Evolutionary conservation across 805 yeast genomes (phyloP).

Genomic region (Scheffersomyces ergatensis): DNA sequence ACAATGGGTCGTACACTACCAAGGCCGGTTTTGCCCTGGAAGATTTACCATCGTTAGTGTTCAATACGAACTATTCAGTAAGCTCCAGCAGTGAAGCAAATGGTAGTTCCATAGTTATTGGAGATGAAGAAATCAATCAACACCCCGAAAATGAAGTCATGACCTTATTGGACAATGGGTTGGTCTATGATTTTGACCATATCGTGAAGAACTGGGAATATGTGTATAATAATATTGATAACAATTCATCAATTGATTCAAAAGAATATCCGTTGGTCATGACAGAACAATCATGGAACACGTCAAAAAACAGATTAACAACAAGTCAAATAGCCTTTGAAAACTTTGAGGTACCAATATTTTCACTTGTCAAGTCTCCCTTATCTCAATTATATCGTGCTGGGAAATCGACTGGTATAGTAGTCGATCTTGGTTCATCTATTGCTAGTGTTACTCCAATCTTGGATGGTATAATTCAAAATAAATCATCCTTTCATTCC

Average conservation of each 20-base stretch:
- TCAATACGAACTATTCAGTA: slow-evolving; percentile 55
- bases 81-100: slow-evolving; percentile 16
- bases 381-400: slow-evolving; percentile 74
- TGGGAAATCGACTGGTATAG: slow-evolving; percentile 74
- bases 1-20: slow-evolving; percentile 62
- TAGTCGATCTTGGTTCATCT: slow-evolving; percentile 76
- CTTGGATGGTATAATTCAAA: slow-evolving; percentile 67
- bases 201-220: slow-evolving; percentile 66
- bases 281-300: slow-evolving; percentile 71
- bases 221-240: slow-evolving; percentile 51
- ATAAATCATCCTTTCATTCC: slow-evolving; percentile 63
- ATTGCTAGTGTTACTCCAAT: slow-evolving; percentile 74
- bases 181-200: slow-evolving; percentile 71
- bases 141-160: slow-evolving; percentile 47
- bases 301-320: slow-evolving; percentile 51
- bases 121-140: slow-evolving; percentile 46
- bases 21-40: slow-evolving; percentile 70
- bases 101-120: slow-evolving; percentile 36
- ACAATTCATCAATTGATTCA: slow-evolving; percentile 41
- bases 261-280: slow-evolving; percentile 64
- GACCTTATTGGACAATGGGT: slow-evolving; percentile 62
- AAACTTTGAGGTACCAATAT: slow-evolving; percentile 68
- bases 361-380: slow-evolving; percentile 74
- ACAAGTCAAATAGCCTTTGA: slow-evolving; percentile 76
- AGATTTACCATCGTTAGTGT: slow-evolving; percentile 58